Base-by-base conservation (phyloP, 352 stramenopile species). In the Pythium biforme region DNA sequence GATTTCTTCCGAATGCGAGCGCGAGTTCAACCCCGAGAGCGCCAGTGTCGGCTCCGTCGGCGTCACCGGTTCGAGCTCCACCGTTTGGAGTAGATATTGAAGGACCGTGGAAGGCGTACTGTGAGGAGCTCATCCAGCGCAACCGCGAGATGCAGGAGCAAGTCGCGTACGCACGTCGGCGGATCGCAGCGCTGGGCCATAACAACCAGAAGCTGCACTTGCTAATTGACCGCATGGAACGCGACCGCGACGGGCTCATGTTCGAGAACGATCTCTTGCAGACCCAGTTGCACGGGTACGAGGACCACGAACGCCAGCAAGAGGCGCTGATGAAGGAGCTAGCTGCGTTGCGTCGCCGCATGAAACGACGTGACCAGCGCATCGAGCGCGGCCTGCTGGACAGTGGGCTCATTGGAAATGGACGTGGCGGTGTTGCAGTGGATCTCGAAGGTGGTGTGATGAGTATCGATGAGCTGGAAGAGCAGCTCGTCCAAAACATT, bases 151-250 rank as follows among this genome's bases (percentile, higher is more conserved):
- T 91, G 77, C 80, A 91, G 33, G 77, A 90, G 54, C 84, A 93
- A 63, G 67, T 89, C n/a, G 60, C 81, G 23, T 78, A 84, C 43
- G 77, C 77, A 4, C 75, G 84, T 15, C 72, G 73, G 12, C 73
- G 82, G 15, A 83, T 91, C 55, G 78, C 86, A 4, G 80, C 89
- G 37, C 55, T 92, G 25, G 85, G 76, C 20, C 83, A 89, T 70
- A 88, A 89, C 62, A 93, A 92, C 53, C 82, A 92, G 55, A 92
- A 95, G 46, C 65, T 95, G 22, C 81, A 95, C 43, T 68, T 92
- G 43, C 72, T 95, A 20, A 75, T 92, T 20, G 84, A 95, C 49
- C 80, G 85, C n/a, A 80, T 95, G 39, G 86, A 95, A 48, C 84
- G 81, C 49, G 86, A 95, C 53, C 86, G 86, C 14, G 84, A 95